Evolutionary conservation across 2,329 filamentous ascomycete species (phyloP), one percentile per base, ranked within the genome.

Genomic region (Xylariaceae sp.): DNA sequence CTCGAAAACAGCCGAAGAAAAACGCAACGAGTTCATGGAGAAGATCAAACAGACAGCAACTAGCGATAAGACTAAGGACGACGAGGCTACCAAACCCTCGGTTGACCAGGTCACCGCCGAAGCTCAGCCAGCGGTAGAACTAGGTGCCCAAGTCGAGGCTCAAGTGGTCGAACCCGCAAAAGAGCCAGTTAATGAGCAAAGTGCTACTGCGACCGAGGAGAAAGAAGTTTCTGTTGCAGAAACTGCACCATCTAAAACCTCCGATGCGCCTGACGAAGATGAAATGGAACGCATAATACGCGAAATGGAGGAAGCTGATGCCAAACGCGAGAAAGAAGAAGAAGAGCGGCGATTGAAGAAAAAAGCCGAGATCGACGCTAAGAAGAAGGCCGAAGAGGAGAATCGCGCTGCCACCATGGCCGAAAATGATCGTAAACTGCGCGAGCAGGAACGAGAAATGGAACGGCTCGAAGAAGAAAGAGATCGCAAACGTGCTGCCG

Each of bases 1-100:
- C 29, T 76, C 75, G 42, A 94, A 94, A 79, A 87, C 87, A 1
- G 81, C 83, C 37, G 87, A 92, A 69, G 88, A 96, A 73, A 89
- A 89, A 60, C 86, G 86, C 55, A 83, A 89, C 61, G 90, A 95
- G 72, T 88, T 91, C 67, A 87, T 87, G 71, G 84, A 88, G 69
- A 86, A 89, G 68, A 86, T 95, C 56, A 83, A 85, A 67, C 81
- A 81, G 50, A 83, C 84, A 53, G 76, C 66, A 7, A 63, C 60
- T 41, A 72, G 71, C 51, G 72, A 76, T 53, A 75, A 75, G 57
- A 69, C 74, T 51, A 77, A 77, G 62, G 76, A 80, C 54, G 76
- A 77, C 2, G 72, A 73, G 57, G 68, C 66, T 26, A 69, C 66
- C 6, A 68, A 71, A 49, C 52, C 56, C 12, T 62, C 67, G 31